Conservation (phyloP, 352 stramenopile genomes). For the Aphanomyces cochlioides region DNA sequence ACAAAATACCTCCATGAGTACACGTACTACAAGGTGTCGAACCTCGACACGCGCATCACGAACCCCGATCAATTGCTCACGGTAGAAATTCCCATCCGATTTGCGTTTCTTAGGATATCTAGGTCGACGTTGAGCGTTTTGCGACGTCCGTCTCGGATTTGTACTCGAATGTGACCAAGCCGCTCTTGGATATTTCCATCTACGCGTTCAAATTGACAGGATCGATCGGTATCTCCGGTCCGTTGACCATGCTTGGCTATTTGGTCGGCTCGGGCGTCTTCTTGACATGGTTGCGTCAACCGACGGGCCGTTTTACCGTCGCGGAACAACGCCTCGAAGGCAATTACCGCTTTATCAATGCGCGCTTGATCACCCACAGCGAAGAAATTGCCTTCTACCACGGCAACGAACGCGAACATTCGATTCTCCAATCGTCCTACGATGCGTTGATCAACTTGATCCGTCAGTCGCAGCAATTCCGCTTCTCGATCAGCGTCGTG, state of each 20-base stretch:
- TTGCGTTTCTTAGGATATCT: not conserved
- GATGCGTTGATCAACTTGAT: conserved; percentile 55
- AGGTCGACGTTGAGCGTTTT: conserved; percentile 80
- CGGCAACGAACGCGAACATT: conserved; percentile 79
- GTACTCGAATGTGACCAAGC: conserved; percentile 87
- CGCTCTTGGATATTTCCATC: conserved; percentile 75
- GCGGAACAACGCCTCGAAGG: conserved; percentile 79
- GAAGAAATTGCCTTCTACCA: conserved; percentile 91
- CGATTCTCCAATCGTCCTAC: conserved; percentile 72
- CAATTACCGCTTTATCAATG: conserved; percentile 86
- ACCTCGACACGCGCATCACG: conserved; percentile 83
- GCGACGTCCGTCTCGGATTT: conserved; percentile 75
- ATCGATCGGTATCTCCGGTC: conserved; percentile 69
- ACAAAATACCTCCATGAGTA: conserved; percentile 83
- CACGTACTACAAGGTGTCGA: conserved; percentile 89
- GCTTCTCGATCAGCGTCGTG: conserved; percentile 73
- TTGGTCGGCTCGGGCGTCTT: conserved; percentile 63
- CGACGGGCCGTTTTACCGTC: conserved; percentile 75
- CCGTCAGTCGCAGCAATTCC: conserved; percentile 77
- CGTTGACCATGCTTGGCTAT: conserved; percentile 66
- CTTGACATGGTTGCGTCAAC: conserved; percentile 66
- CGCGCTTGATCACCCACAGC: conserved; percentile 81
- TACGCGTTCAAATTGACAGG: conserved; percentile 66
- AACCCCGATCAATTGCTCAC: conserved; percentile 86
- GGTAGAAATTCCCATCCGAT: conserved; percentile 15